Percentiles rank a stretch among this genome's conserved stretches.
Conservation (phyloP, 805 yeast genomes). For the Wickerhamomyces rabaulensis region DNA sequence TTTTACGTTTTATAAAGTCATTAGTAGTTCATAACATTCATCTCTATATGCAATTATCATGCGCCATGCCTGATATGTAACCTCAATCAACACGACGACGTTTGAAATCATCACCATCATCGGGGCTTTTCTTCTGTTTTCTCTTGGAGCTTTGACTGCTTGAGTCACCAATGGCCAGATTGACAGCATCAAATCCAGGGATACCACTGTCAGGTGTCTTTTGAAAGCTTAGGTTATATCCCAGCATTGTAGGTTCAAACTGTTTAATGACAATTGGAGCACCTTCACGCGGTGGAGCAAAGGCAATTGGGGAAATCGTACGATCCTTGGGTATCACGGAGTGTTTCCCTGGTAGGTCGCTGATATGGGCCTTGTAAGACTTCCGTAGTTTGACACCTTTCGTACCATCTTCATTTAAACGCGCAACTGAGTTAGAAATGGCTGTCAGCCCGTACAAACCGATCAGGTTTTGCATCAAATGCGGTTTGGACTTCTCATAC, state of each 20-base stretch:
- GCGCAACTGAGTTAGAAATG: conserved; percentile 75
- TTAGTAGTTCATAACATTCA: not conserved
- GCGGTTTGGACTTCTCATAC: conserved; percentile 44
- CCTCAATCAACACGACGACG: conserved; percentile 21
- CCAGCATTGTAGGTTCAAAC: conserved; percentile 45
- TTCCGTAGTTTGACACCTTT: conserved; percentile 91
- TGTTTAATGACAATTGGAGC: conserved; percentile 42
- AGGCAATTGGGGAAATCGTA: conserved; percentile 33
- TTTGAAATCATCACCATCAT: conserved; percentile 24
- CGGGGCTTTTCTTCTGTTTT: conserved; percentile 31
- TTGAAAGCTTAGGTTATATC: conserved; percentile 51
- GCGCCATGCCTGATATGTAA: not conserved
- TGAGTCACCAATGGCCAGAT: conserved; percentile 55
- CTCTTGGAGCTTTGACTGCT: conserved; percentile 27
- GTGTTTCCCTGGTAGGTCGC: conserved; percentile 79
- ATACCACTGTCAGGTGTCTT: conserved; percentile 64
- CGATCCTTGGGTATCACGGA: conserved; percentile 47
- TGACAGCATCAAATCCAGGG: conserved; percentile 68
- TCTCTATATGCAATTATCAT: not conserved
- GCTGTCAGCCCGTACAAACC: conserved; percentile 60
- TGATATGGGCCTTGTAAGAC: conserved; percentile 89
- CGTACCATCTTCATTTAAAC: conserved; percentile 82
- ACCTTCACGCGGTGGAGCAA: conserved; percentile 25
- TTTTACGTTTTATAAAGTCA: not conserved
- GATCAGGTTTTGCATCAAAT: conserved; percentile 71